These are phyloP conservation scores for Coniochaeta hoffmannii DNA, from an alignment of 2,329 filamentous ascomycete species.

Conservation along the genomic window DNA sequence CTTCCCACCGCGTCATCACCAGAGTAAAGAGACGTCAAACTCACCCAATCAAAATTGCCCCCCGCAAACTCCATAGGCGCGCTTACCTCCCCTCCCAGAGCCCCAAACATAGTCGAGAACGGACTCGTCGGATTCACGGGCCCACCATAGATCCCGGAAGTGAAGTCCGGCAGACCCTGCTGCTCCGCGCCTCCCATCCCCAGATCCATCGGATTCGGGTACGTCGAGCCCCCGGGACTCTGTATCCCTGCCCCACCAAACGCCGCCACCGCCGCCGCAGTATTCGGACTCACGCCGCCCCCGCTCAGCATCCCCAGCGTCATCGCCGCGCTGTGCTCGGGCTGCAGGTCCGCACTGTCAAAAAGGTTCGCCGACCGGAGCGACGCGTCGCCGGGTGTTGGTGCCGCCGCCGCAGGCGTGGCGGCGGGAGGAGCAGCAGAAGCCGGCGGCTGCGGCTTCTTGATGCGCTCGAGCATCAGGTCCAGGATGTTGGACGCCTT, in stretches of 20 bases:
- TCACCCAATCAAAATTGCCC: slow-evolving; percentile 51
- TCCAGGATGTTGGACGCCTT: slow-evolving; percentile 78
- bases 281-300: slow-evolving; percentile 24
- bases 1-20: neutral
- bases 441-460: slow-evolving; percentile 28
- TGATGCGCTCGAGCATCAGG: slow-evolving; percentile 77
- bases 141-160: slow-evolving; percentile 21
- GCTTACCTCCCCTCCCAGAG: neutral
- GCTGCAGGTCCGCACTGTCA: slow-evolving; percentile 20
- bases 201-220: slow-evolving; percentile 37
- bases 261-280: slow-evolving; percentile 17
- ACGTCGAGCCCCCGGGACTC: slow-evolving; percentile 32
- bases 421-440: neutral
- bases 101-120: slow-evolving; percentile 42
- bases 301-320: slow-evolving; percentile 35
- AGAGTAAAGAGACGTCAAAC: slow-evolving; percentile 13
- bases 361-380: neutral
- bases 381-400: no score
- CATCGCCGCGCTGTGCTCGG: slow-evolving; percentile 33
- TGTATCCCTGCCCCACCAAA: slow-evolving; percentile 17
- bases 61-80: slow-evolving; percentile 31
- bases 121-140: slow-evolving; percentile 23
- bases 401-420: neutral
- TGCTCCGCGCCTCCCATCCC: slow-evolving; percentile 9
- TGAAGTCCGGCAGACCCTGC: slow-evolving; percentile 23